Evolutionary conservation across 805 yeast genomes (phyloP).

Genomic region (Teunomyces gatunensis): DNA sequence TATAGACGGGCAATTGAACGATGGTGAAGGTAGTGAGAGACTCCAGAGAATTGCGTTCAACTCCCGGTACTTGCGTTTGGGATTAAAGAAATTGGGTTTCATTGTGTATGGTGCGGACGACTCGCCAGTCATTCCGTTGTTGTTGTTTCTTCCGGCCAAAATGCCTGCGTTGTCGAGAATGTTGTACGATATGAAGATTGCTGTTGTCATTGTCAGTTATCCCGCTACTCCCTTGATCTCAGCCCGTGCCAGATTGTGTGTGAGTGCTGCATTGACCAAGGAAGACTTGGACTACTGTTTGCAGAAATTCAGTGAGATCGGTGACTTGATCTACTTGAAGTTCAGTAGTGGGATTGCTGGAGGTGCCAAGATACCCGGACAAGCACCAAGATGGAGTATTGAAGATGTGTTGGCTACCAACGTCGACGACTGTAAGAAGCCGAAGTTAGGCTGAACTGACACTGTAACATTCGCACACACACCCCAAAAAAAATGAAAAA

Average conservation of each 20-base stretch:
- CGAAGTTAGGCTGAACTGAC: constrained; percentile 17
- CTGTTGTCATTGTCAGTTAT: constrained; percentile 94
- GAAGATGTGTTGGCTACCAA: constrained; percentile 75
- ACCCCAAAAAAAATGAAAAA: background rate
- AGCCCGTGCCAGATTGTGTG: constrained; percentile 89
- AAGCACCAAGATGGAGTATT: constrained; percentile 70
- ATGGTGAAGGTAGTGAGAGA: constrained; percentile 92
- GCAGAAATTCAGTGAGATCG: constrained; percentile 69
- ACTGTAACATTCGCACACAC: background rate
- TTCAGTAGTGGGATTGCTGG: constrained; percentile 77
- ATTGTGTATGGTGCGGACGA: constrained; percentile 94
- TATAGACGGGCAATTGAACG: constrained; percentile 76
- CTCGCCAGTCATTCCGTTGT: constrained; percentile 90
- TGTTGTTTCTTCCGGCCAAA: constrained; percentile 86
- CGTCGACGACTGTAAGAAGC: constrained; percentile 57
- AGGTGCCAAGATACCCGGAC: constrained; percentile 54
- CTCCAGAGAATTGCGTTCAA: constrained; percentile 93
- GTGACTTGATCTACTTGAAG: constrained; percentile 72
- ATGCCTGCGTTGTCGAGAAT: constrained; percentile 90
- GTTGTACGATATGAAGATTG: constrained; percentile 76
- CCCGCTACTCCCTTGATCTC: constrained; percentile 95
- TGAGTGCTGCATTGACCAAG: constrained; percentile 87
- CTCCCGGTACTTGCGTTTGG: constrained; percentile 88
- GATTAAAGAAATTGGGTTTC: constrained; percentile 88
- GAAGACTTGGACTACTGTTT: constrained; percentile 85